Base-by-base conservation (phyloP, 2,329 filamentous ascomycete genomes). In the Cytospora paraplurivora region DNA sequence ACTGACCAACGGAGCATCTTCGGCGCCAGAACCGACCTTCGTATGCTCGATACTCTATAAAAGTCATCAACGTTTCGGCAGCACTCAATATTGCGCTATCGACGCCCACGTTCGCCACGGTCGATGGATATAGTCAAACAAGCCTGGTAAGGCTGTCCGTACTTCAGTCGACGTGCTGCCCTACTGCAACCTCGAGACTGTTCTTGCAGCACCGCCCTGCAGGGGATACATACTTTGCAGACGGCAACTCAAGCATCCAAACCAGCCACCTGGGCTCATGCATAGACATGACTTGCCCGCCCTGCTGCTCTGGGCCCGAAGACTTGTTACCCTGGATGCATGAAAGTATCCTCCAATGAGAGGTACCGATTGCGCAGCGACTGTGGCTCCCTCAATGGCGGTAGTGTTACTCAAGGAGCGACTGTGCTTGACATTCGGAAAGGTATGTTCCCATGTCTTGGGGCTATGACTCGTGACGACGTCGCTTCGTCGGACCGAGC, bases 181-280 rank as follows among this genome's bases (percentile, higher is more conserved):
- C 53, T 60, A 50, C 51, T 55, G 59, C 59, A 50, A 49, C 21
- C 17, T 49, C 32, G 38, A 55, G 33, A 50, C 38, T 19, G 41
- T 19, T 17, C 34, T 44, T 47, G 41, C 41, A 21, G 19, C 41
- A 8, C 7, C 7, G 15, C 13, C 11, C n/a, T 47, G 41, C 6
- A 19, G 11, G 6, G 41, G n/a, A 21, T 8, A 8, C 49, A 33
- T 55, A n/a, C 50, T 54, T 37, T 50, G 59, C 59, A 61, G 34
- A 41, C 51, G 51, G 27, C 38, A 19, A 37, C n/a, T 11, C n/a
- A 41, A 55, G 38, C 13, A 19, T 47, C 59, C n/a, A n/a, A n/a
- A n/a, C n/a, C n/a, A n/a, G n/a, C n/a, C n/a, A n/a, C n/a, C n/a
- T n/a, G n/a, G n/a, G n/a, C n/a, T n/a, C n/a, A n/a, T n/a, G n/a